phyloP scores from a whole-genome alignment of 208 protist species.

The Leishmania gerbilli region DNA sequence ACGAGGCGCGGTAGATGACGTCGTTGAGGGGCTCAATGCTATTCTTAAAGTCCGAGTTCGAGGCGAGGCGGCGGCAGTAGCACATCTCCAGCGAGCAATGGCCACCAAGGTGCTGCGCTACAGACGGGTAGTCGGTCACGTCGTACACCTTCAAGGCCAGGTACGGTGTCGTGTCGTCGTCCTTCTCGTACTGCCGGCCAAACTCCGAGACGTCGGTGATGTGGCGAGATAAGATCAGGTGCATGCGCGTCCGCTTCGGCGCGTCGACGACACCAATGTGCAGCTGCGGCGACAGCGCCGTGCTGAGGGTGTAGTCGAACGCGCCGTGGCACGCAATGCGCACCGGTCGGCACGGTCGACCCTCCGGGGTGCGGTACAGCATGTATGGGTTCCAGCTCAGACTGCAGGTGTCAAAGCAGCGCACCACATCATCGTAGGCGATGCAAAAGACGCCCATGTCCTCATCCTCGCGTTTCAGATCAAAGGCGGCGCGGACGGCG shows the following conservation, averaged over 20 bases:
- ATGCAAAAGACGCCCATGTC: constrained; percentile 88
- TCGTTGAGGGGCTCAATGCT: constrained; percentile 64
- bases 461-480: constrained; percentile 42
- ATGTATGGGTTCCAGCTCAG: constrained; percentile 92
- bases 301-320: constrained; percentile 47
- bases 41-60: constrained; percentile 53
- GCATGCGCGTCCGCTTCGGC: constrained; percentile 65
- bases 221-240: constrained; percentile 83
- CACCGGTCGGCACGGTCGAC: constrained; percentile 51
- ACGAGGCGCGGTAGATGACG: constrained; percentile 57
- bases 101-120: constrained; percentile 67
- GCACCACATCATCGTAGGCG: constrained; percentile 65
- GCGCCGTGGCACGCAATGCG: constrained; percentile 75
- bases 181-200: constrained; percentile 60
- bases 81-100: constrained; percentile 71
- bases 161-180: constrained; percentile 53
- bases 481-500: constrained; percentile 50
- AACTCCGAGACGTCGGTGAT: constrained; percentile 70
- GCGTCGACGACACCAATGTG: constrained; percentile 76
- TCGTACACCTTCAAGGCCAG: constrained; percentile 77
- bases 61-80: constrained; percentile 70
- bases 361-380: constrained; percentile 65
- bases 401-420: constrained; percentile 62
- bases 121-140: constrained; percentile 69
- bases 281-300: constrained; percentile 70